These are phyloP conservation scores for Pleurostoma richardsiae DNA, from an alignment of 2,329 filamentous ascomycete species.

Conservation along the genomic window DNA sequence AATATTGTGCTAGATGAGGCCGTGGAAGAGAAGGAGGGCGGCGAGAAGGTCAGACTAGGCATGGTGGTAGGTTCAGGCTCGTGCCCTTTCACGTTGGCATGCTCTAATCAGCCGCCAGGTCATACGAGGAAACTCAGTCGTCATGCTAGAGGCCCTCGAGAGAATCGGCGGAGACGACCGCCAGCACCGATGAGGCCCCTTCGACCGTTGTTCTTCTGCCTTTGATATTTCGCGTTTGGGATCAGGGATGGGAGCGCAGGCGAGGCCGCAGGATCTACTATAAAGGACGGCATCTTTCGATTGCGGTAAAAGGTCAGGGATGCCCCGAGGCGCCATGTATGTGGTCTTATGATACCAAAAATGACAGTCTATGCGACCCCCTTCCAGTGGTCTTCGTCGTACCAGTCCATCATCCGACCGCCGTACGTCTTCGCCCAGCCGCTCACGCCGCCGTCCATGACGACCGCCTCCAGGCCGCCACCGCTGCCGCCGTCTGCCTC, in stretches of 20 bases:
- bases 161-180: constrained; percentile 60
- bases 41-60: constrained; percentile 84
- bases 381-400: constrained; percentile 36
- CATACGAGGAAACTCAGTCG: constrained; percentile 95
- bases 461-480: constrained; percentile 35
- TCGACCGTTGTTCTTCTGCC: constrained; percentile 8
- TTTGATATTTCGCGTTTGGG: constrained; percentile 2
- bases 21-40: constrained; percentile 86
- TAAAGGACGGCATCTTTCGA: background rate
- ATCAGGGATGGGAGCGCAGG: background rate
- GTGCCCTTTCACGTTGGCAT: background rate
- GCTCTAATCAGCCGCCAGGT: constrained; percentile 47
- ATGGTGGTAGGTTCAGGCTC: constrained; percentile 68
- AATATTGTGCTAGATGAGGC: constrained; percentile 98
- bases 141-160: constrained; percentile 87
- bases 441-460: constrained; percentile 48
- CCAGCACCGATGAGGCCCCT: constrained; percentile 19
- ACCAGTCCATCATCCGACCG: constrained; percentile 42
- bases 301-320: background rate
- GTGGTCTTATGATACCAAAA: background rate
- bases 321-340: background rate
- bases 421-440: constrained; percentile 48
- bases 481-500: constrained; percentile 27
- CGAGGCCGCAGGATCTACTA: background rate
- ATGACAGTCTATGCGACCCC: constrained; percentile 1